A percentile compares a stretch with the other conserved stretches of the same genome.
phyloP scores from a whole-genome alignment of 331 rosid species.

The Pyracantha coccinea region DNA sequence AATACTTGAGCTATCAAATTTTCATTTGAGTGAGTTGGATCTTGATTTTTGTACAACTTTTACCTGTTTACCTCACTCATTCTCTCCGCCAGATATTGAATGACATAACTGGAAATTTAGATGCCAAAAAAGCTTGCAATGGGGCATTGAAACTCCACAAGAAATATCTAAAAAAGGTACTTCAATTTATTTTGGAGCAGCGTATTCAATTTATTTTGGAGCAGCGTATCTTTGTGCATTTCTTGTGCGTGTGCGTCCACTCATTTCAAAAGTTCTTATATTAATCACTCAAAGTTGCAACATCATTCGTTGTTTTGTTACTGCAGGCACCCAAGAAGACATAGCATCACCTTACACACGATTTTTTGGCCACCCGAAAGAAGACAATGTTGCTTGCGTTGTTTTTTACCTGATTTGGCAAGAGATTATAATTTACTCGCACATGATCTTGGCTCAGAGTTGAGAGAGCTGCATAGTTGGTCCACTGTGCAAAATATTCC shows the following conservation, averaged over 20 bases:
- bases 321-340: conserved; percentile 84
- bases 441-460: conserved; percentile 11
- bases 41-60: not conserved
- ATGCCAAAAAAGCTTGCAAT: conserved; percentile 90
- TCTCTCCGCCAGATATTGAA: conserved; percentile 67
- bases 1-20: not conserved
- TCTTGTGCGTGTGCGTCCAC: not conserved
- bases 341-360: conserved; percentile 19
- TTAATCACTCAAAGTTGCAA: not conserved
- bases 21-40: not conserved
- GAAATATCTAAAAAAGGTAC: conserved; percentile 86
- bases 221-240: too few species aligned
- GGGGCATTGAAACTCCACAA: conserved; percentile 98
- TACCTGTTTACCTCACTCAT: not conserved
- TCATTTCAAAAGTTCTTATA: not conserved
- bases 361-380: conserved; percentile 15
- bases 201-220: not conserved
- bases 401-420: conserved; percentile 1
- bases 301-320: not conserved
- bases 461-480: conserved; percentile 6
- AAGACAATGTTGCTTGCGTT: conserved; percentile 10
- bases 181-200: not conserved
- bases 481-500: conserved; percentile 13
- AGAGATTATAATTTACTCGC: not conserved
- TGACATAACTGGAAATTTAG: conserved; percentile 84